Percentiles rank a stretch among this genome's conserved stretches.
Conservation (phyloP, 83 land plant genomes). For the Diphasiastrum complanatum region DNA sequence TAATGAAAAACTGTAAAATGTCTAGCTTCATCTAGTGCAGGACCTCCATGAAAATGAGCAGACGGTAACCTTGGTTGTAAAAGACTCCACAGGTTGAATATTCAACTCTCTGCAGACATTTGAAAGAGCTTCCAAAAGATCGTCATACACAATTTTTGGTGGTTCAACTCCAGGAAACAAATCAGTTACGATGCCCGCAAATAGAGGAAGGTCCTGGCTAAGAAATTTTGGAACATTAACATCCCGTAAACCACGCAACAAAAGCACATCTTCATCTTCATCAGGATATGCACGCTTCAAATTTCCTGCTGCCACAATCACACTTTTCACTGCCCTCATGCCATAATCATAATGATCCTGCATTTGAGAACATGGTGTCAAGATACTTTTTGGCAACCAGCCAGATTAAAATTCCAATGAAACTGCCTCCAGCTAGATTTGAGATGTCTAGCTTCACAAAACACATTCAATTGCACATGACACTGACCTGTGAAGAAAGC, state of each 20-base stretch:
- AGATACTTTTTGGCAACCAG: too few species aligned
- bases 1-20: too few species aligned
- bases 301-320: constrained; percentile 40
- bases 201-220: constrained; percentile 36
- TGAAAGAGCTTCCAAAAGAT: constrained; percentile 30
- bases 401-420: background rate
- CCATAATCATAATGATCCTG: constrained; percentile 45
- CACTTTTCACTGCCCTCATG: constrained; percentile 46
- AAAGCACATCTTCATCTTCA: constrained; percentile 38
- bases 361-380: too few species aligned
- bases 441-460: background rate
- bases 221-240: constrained; percentile 40
- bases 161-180: constrained; percentile 40
- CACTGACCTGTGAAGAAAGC: constrained; percentile 32
- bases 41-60: too few species aligned
- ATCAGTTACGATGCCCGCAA: constrained; percentile 41
- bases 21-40: too few species aligned
- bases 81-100: constrained; percentile 28
- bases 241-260: constrained; percentile 34
- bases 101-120: constrained; percentile 20
- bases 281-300: constrained; percentile 41
- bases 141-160: constrained; percentile 33
- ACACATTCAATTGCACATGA: background rate
- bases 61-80: constrained; percentile 35
- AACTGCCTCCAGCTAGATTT: background rate